phyloP scores from a whole-genome alignment of 2,329 filamentous ascomycete genomes.

The Rhynchosporium secalis region DNA sequence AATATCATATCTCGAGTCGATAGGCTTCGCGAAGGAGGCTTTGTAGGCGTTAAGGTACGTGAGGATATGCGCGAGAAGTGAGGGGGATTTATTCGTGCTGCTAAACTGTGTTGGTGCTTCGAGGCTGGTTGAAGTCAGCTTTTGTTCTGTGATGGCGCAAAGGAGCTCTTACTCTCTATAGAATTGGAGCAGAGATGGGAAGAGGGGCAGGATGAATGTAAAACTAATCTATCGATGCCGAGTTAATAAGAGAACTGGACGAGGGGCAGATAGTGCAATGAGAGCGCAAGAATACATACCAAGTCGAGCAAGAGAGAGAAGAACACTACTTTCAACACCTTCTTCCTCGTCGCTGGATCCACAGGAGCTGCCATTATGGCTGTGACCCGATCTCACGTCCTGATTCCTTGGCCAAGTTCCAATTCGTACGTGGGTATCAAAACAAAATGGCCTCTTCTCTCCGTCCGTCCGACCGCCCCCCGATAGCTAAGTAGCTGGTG shows the following conservation, averaged over 20 bases:
- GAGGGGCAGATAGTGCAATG: background rate
- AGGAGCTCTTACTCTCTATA: conserved; percentile 71
- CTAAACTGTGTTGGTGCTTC: conserved; percentile 57
- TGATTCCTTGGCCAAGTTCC: background rate
- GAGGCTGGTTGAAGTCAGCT: conserved; percentile 55
- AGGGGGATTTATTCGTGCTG: conserved; percentile 49
- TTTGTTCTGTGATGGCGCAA: conserved; percentile 40
- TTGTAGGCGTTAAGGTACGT: conserved; percentile 91
- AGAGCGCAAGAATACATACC: conserved; percentile 53
- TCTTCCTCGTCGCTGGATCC: conserved; percentile 65
- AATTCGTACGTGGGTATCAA: background rate
- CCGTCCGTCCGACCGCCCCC: too few relatives aligned
- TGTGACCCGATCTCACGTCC: background rate
- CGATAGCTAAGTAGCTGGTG: too few relatives aligned
- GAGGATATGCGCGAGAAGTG: conserved; percentile 77
- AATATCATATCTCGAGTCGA: conserved; percentile 96
- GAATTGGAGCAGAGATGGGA: conserved; percentile 93
- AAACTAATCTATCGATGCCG: conserved; percentile 50
- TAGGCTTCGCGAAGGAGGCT: conserved; percentile 84
- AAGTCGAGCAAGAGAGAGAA: conserved; percentile 86
- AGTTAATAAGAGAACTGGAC: conserved; percentile 7
- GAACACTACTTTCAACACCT: conserved; percentile 83
- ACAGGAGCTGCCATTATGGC: conserved; percentile 42
- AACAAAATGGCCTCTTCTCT: too few relatives aligned
- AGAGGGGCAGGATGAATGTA: conserved; percentile 95